Conservation (phyloP, 208 protist genomes). For the Sergeia podlipaevii region DNA sequence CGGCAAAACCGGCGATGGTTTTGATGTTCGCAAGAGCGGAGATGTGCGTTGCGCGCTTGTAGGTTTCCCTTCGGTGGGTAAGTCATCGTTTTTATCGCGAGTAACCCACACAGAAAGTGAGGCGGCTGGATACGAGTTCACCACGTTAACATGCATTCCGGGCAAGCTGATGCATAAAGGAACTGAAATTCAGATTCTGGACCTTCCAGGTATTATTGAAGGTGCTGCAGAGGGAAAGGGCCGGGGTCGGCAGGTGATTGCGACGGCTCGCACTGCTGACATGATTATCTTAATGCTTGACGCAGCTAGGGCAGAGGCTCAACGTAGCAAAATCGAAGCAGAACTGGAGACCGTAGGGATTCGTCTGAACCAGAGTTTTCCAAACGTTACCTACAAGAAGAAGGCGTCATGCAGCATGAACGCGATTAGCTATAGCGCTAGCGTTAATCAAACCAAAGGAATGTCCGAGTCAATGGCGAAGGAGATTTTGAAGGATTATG, state of each 20-base stretch:
- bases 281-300: slow-evolving; percentile 98
- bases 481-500: slow-evolving; percentile 94
- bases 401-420: slow-evolving; percentile 93
- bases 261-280: slow-evolving; percentile 95
- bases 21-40: slow-evolving; percentile 95
- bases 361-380: slow-evolving; percentile 93
- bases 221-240: slow-evolving; percentile 96
- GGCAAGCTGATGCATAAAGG: slow-evolving; percentile 96
- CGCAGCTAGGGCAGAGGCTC: slow-evolving; percentile 90
- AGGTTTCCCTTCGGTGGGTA: slow-evolving; percentile 97
- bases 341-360: slow-evolving; percentile 96
- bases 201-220: slow-evolving; percentile 99
- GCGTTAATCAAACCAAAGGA: slow-evolving; percentile 69
- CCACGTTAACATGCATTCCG: slow-evolving; percentile 99
- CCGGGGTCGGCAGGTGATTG: slow-evolving; percentile 97
- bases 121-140: slow-evolving; percentile 98
- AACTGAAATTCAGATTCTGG: slow-evolving; percentile 97
- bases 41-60: slow-evolving; percentile 91
- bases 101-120: slow-evolving; percentile 96
- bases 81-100: slow-evolving; percentile 97
- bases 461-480: slow-evolving; percentile 90
- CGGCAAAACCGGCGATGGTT: slow-evolving; percentile 76
- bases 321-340: slow-evolving; percentile 89
- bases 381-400: slow-evolving; percentile 94
- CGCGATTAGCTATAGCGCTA: slow-evolving; percentile 87